A percentile compares a stretch with the other conserved stretches of the same genome.
Conservation (phyloP, 2,329 filamentous ascomycete species). For the Venturia effusa region DNA sequence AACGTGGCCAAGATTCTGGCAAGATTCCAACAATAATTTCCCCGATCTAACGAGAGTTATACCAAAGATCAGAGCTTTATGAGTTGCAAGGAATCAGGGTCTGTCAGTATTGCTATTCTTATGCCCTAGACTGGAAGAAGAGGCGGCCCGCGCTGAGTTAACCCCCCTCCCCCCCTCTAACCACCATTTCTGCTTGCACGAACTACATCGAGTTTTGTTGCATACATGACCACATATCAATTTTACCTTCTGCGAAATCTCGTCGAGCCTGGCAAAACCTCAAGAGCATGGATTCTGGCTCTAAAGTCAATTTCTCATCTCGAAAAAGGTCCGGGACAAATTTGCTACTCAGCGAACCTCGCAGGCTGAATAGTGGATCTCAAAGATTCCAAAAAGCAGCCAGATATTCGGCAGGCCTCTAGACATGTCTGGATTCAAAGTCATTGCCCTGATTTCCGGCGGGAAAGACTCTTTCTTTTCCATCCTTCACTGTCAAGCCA, state of each 20-base stretch:
- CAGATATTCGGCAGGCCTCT: neutral
- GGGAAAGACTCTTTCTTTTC: conserved; percentile 97
- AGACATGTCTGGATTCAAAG: conserved; percentile 23
- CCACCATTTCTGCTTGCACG: neutral
- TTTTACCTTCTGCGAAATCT: neutral
- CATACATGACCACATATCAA: neutral
- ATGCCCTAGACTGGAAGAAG: too few relatives aligned
- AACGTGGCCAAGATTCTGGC: too few relatives aligned
- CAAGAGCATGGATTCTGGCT: neutral
- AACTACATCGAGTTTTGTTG: neutral
- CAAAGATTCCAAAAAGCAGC: neutral
- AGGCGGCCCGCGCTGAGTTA: neutral
- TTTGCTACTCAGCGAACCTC: neutral
- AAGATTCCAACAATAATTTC: too few relatives aligned
- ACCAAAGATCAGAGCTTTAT: too few relatives aligned
- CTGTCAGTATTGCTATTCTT: too few relatives aligned
- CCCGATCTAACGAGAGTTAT: too few relatives aligned
- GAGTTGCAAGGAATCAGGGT: too few relatives aligned
- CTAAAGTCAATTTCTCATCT: neutral
- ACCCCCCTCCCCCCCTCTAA: neutral
- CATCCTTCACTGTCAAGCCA: conserved; percentile 75
- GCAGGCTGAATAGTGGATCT: neutral
- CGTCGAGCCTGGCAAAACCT: neutral
- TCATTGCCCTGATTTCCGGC: conserved; percentile 87
- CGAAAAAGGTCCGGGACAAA: neutral